These are phyloP conservation scores for Hyaloscypha hepaticicola DNA, from an alignment of 495 filamentous ascomycete species.

Conservation along the genomic window DNA sequence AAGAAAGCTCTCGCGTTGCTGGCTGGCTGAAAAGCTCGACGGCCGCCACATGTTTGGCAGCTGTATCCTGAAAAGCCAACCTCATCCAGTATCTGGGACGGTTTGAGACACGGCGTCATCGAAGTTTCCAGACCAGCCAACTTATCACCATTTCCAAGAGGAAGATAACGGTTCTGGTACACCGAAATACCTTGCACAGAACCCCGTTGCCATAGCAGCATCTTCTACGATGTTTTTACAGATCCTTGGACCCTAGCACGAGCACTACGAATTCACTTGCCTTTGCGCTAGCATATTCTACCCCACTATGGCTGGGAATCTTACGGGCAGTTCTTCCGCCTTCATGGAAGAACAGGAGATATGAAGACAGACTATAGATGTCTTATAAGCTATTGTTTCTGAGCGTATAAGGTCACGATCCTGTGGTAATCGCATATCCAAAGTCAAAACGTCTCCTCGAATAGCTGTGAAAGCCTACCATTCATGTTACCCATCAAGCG, in stretches of 20 bases:
- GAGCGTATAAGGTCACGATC: background rate
- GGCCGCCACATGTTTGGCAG: no score
- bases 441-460: background rate
- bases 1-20: constrained; percentile 57
- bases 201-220: background rate
- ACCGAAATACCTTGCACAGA: background rate
- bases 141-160: no score
- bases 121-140: no score
- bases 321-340: background rate
- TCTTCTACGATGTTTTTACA: background rate
- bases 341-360: background rate
- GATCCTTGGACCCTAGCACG: background rate
- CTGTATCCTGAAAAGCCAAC: no score
- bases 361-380: background rate
- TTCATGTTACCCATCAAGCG: no score
- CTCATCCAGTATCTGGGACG: background rate
- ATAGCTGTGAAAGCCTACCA: background rate
- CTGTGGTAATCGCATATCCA: background rate
- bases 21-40: background rate
- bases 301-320: background rate
- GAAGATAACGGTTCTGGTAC: no score
- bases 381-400: background rate
- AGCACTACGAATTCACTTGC: background rate
- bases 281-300: background rate
- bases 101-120: no score